Evolutionary conservation across 192 early-diverging fungal genomes (phyloP).

Genomic region (Rhizoclosmatium globosum): DNA sequence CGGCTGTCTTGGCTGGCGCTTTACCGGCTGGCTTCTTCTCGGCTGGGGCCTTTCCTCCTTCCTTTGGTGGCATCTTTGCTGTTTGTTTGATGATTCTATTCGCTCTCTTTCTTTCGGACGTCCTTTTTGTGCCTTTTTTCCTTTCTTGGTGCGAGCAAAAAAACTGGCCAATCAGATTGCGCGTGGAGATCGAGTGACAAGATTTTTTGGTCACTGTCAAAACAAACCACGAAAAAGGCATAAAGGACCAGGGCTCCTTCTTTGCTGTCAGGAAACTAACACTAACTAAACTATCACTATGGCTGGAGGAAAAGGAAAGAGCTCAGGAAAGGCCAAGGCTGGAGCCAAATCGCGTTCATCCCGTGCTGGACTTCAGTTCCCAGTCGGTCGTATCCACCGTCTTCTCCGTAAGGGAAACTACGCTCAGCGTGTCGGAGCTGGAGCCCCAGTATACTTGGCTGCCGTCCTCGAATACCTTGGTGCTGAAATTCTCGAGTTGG

Average conservation of each 20-base stretch:
- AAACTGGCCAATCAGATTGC: too few species aligned
- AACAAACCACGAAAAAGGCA: not conserved
- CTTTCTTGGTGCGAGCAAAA: too few species aligned
- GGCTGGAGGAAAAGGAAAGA: constrained; percentile 56
- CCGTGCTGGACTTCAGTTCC: constrained; percentile 96
- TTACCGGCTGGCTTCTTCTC: constrained; percentile 61
- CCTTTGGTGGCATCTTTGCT: constrained; percentile 57
- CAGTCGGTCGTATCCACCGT: constrained; percentile 97
- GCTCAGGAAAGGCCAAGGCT: constrained; percentile 38
- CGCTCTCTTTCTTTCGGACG: not conserved
- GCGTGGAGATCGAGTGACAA: too few species aligned
- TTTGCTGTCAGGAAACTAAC: not conserved
- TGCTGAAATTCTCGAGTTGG: constrained; percentile 96
- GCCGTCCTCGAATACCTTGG: constrained; percentile 96
- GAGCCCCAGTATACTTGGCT: constrained; percentile 90
- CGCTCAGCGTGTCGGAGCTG: constrained; percentile 90
- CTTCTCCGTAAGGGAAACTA: constrained; percentile 94
- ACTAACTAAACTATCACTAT: constrained; percentile 22
- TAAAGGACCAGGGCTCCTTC: not conserved
- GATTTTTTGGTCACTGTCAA: too few species aligned
- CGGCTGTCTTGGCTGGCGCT: constrained; percentile 79
- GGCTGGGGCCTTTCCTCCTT: constrained; percentile 43
- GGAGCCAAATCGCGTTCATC: constrained; percentile 79
- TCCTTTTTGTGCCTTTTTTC: not conserved
- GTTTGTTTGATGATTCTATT: not conserved